phyloP scores from a whole-genome alignment of 179 eudicot genomes.

The Silene vulgaris region DNA sequence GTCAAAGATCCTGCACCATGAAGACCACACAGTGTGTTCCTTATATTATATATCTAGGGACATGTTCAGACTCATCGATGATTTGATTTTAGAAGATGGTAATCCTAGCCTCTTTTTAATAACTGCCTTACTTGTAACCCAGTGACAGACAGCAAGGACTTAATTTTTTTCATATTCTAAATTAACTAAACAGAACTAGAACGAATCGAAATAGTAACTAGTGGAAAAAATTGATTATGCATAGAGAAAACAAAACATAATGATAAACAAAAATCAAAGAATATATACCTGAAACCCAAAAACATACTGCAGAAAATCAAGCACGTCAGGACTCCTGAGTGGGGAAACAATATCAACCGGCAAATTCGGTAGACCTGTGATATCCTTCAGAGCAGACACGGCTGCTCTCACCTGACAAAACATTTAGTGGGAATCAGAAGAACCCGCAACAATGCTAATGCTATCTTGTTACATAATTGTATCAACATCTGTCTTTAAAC shows the following conservation, averaged over 20 bases:
- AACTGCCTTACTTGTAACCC: neutral
- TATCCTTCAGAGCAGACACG: constrained; percentile 63
- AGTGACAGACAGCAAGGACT: neutral
- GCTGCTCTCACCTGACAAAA: constrained; percentile 78
- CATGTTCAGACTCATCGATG: neutral
- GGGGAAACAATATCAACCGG: constrained; percentile 65
- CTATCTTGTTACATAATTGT: neutral
- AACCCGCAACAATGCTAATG: neutral
- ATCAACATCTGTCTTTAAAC: neutral
- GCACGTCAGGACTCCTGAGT: constrained; percentile 67
- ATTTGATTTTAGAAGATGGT: constrained; percentile 3
- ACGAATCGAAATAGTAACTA: neutral
- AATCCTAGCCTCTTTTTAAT: neutral
- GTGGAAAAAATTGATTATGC: neutral
- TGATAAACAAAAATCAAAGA: neutral
- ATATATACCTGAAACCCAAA: constrained; percentile 92
- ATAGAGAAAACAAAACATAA: neutral
- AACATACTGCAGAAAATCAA: constrained; percentile 84
- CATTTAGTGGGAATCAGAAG: constrained; percentile 16
- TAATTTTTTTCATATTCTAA: neutral
- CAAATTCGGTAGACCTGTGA: constrained; percentile 61
- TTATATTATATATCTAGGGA: neutral
- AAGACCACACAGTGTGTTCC: neutral
- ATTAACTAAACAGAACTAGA: neutral
- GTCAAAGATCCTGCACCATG: neutral